A percentile compares a stretch with the other conserved stretches of the same genome.
Conservation (phyloP, 306 rosid genomes). For the Pyrus pyrifolia region DNA sequence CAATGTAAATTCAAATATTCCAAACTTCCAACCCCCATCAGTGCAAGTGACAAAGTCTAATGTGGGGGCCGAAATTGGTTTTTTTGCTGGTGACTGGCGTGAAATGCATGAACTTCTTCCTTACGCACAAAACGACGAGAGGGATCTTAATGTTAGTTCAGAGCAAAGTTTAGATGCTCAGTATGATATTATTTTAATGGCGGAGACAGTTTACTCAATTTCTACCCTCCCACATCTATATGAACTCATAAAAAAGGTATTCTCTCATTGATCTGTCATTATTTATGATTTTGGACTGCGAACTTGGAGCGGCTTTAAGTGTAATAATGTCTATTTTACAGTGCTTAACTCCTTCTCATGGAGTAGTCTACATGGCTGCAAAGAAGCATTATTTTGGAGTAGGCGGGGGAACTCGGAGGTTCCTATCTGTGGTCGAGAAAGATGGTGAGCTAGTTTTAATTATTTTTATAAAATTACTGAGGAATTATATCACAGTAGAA, state of each 20-base stretch:
- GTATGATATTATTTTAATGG: conserved; percentile 89
- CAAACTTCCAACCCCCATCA: neutral
- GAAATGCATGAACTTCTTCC: conserved; percentile 73
- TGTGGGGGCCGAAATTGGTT: conserved; percentile 38
- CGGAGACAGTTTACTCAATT: conserved; percentile 86
- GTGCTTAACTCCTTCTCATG: conserved; percentile 54
- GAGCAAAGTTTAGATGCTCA: conserved; percentile 26
- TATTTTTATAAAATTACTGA: neutral
- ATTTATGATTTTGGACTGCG: conserved; percentile 6
- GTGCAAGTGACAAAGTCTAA: conserved; percentile 25
- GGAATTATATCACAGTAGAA: neutral
- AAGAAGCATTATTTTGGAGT: conserved; percentile 97
- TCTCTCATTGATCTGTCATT: neutral
- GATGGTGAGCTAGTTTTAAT: conserved; percentile 52
- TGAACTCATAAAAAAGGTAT: conserved; percentile 79
- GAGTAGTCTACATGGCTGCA: conserved; percentile 74
- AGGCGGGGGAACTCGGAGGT: conserved; percentile 78
- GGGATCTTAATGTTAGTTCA: conserved; percentile 5
- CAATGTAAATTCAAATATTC: conserved; percentile 57
- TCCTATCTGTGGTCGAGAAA: conserved; percentile 69
- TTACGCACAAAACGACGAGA: conserved; percentile 21
- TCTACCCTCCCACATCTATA: conserved; percentile 61
- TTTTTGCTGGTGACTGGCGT: conserved; percentile 92
- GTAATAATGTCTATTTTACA: conserved; percentile 20
- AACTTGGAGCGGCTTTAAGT: conserved; percentile 2